Evolutionary conservation across 169 alveolate species (phyloP), one percentile per base, ranked within the genome.

Genomic region (Plasmodium sp.): DNA sequence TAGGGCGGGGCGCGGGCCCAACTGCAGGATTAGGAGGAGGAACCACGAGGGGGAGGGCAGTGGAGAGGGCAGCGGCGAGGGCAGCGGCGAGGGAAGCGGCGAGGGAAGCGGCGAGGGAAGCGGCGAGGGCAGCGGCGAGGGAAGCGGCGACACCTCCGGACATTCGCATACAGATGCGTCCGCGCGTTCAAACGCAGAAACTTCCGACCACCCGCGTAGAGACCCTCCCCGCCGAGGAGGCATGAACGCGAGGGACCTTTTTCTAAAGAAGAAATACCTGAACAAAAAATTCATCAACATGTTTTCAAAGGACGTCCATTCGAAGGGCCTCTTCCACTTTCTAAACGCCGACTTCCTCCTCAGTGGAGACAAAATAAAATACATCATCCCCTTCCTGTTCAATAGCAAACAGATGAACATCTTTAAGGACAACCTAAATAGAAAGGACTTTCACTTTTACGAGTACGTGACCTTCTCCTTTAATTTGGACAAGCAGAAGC

Each of bases 291-390:
- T 88, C 18, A 22, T 88, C 5, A 77, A 88, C 34, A 33, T 88
- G 82, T 88, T 77, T 88, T 88, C 94, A 33, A 88, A 88, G 72
- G 90, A 88, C 5, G 5, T 79, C 45, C 43, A 22, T 27, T 79
- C 71, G 51, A 88, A 62, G 48, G 54, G 94, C 0, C 82, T 88
- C 22, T 88, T 88, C 71, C 81, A 88, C 6, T 88, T 56, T 88
- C 18, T 88, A 79, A 88, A 88, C 71, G 90, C 90, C 45, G 94
- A 88, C 31, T 58, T 79, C n/a, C 34, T 88, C 14, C 72, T 88
- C 22, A 58, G 71, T 56, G 94, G 81, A 16, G 72, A 79, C 33
- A 80, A 88, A 14, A 62, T 88, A 43, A 77, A 88, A 58, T 88
- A 88, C 41, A 88, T 88, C 6, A 77, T 80, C n/a, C 81, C 80